phyloP scores from a whole-genome alignment of 352 stramenopile genomes.

The Phytophthora sansomeana region DNA sequence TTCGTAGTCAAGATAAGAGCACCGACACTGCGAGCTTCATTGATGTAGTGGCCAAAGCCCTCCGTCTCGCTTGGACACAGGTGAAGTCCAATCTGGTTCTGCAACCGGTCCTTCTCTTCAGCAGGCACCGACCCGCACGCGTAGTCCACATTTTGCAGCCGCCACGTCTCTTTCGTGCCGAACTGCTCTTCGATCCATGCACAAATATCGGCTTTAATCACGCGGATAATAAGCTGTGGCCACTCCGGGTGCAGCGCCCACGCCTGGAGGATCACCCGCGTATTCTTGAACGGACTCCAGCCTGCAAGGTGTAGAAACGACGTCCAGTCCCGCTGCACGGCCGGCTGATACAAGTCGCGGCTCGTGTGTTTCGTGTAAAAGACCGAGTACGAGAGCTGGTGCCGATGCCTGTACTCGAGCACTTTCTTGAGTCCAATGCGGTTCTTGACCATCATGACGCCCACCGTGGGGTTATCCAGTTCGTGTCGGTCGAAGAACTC shows the following conservation, averaged over 20 bases:
- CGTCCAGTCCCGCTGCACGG: constrained; percentile 71
- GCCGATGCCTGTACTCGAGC: constrained; percentile 79
- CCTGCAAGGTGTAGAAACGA: constrained; percentile 77
- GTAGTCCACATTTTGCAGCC: constrained; percentile 79
- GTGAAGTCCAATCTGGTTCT: constrained; percentile 82
- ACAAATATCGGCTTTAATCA: constrained; percentile 73
- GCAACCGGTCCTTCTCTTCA: constrained; percentile 65
- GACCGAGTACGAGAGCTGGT: constrained; percentile 80
- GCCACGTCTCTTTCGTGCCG: constrained; percentile 51
- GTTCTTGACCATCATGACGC: constrained; percentile 89
- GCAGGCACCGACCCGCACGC: constrained; percentile 66
- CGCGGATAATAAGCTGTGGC: constrained; percentile 73
- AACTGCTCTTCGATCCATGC: constrained; percentile 72
- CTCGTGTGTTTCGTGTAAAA: constrained; percentile 89
- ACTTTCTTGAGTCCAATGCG: constrained; percentile 84
- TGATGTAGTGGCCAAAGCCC: constrained; percentile 89
- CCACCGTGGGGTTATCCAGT: constrained; percentile 67
- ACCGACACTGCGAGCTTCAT: constrained; percentile 78
- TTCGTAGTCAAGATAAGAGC: constrained; percentile 82
- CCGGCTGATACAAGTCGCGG: constrained; percentile 66
- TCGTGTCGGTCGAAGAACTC: constrained; percentile 88
- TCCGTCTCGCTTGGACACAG: constrained; percentile 81
- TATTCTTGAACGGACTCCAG: constrained; percentile 84
- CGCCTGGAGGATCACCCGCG: constrained; percentile 69
- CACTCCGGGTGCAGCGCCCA: constrained; percentile 80